A percentile compares a stretch with the other conserved stretches of the same genome.
Evolutionary conservation across 768 basidiomycete species (phyloP).

Genomic region (Phaeotremella skinneri): DNA sequence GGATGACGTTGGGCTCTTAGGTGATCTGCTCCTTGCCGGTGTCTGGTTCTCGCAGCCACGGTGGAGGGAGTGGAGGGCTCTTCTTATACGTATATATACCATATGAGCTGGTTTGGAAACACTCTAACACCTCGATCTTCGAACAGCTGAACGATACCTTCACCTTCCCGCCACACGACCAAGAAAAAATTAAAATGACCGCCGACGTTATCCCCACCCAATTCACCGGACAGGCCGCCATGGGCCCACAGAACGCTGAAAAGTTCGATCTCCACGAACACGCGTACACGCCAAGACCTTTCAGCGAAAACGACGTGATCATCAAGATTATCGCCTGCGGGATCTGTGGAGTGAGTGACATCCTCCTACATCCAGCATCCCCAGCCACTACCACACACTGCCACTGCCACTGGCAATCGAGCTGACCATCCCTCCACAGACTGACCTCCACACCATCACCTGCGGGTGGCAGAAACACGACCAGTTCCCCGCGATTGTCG

Average conservation of each 20-base stretch:
- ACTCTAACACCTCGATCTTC: background rate
- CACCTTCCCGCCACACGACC: background rate
- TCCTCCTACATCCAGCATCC: background rate
- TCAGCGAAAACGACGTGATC: constrained; percentile 24
- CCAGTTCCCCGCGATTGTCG: constrained; percentile 47
- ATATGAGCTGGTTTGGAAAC: background rate
- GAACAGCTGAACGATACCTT: background rate
- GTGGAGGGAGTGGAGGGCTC: background rate
- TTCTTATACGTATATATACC: background rate
- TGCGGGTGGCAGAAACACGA: constrained; percentile 53
- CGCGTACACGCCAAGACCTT: constrained; percentile 24
- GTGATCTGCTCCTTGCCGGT: too few relatives aligned
- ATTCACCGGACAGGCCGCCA: constrained; percentile 8
- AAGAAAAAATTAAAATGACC: background rate
- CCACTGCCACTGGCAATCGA: background rate
- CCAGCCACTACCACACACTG: background rate
- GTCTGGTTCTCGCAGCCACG: too few relatives aligned
- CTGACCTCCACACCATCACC: constrained; percentile 54
- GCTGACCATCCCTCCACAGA: background rate
- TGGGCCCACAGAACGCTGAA: constrained; percentile 14
- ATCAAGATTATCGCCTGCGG: constrained; percentile 47
- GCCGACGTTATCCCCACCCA: constrained; percentile 2
- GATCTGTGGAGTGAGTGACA: constrained; percentile 58
- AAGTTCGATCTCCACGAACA: constrained; percentile 22
- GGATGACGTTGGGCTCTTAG: too few relatives aligned